phyloP scores from a whole-genome alignment of 2,329 filamentous ascomycete species.

The Sporothrix brasiliensis region DNA sequence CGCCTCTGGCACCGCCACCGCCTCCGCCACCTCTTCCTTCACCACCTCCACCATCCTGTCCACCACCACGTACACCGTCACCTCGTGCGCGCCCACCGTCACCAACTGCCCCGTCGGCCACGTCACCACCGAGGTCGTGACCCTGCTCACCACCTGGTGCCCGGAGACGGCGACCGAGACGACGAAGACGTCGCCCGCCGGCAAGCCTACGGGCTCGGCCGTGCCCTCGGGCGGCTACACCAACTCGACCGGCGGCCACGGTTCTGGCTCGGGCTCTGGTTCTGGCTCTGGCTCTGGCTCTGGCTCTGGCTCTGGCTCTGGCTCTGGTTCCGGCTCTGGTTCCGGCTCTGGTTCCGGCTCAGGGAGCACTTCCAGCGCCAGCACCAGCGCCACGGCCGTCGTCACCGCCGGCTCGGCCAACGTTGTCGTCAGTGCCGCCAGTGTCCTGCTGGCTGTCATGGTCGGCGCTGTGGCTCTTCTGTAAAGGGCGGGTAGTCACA shows the following conservation, averaged over 20 bases:
- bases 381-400: slow-evolving; percentile 3
- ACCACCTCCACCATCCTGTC: slow-evolving; percentile 34
- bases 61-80: slow-evolving; percentile 41
- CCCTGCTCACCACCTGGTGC: slow-evolving; percentile 46
- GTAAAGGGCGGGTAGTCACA: not conserved
- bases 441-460: slow-evolving; percentile 20
- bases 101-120: slow-evolving; percentile 36
- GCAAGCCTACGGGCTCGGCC: not conserved
- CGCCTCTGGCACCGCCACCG: not conserved
- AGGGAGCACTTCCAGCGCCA: not conserved
- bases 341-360: not conserved
- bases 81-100: slow-evolving; percentile 35
- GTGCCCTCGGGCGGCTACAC: slow-evolving; percentile 1
- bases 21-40: slow-evolving; percentile 20
- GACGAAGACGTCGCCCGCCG: not conserved
- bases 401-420: slow-evolving; percentile 29
- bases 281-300: not conserved
- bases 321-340: not conserved
- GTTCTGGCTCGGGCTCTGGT: not conserved
- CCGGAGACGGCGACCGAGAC: slow-evolving; percentile 1
- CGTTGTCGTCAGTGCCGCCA: slow-evolving; percentile 10
- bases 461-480: slow-evolving; percentile 23
- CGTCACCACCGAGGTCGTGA: slow-evolving; percentile 40
- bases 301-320: not conserved
- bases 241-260: slow-evolving; percentile 6